Percentiles rank a stretch among this genome's conserved stretches.
These are phyloP conservation scores for Fomitopsis palustris DNA, from an alignment of 1,284 basidiomycete genomes.

Conservation along the genomic window DNA sequence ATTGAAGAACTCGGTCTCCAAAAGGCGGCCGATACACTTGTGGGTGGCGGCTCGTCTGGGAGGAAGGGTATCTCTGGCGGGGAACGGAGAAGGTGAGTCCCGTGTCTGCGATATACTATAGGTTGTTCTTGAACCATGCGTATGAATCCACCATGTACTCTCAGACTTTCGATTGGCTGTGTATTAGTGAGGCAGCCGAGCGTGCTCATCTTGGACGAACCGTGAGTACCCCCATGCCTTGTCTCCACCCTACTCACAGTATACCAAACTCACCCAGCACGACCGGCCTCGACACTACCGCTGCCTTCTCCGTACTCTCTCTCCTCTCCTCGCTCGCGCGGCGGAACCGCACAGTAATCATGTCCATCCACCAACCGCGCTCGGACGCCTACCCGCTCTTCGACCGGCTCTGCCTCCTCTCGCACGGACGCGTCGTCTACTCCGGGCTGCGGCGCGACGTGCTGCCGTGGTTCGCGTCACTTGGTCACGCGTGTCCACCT, in stretches of 20 bases:
- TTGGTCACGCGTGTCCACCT: not conserved
- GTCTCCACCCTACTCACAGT: not conserved
- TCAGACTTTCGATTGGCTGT: not conserved
- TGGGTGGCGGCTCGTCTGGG: not conserved
- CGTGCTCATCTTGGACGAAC: not conserved
- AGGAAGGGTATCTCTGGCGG: not conserved
- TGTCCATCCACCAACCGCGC: slow-evolving; percentile 1
- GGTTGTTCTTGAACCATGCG: not conserved
- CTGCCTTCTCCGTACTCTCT: not conserved
- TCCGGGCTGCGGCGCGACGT: not conserved
- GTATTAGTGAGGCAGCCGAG: not conserved
- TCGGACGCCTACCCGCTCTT: slow-evolving; percentile 1
- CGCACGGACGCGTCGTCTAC: slow-evolving; percentile 1
- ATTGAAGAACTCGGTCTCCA: not conserved
- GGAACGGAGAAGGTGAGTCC: not conserved
- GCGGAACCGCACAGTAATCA: not conserved
- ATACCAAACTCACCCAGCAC: not conserved
- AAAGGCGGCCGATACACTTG: not conserved
- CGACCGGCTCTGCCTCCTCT: slow-evolving; percentile 1
- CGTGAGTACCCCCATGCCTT: not conserved
- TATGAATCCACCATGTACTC: not conserved
- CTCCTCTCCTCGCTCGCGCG: not conserved
- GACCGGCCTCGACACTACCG: not conserved
- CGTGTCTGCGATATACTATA: too few relatives aligned
- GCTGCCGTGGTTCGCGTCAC: not conserved